Conservation (phyloP, 169 alveolate species). For the Plasmodium yoelii region DNA sequence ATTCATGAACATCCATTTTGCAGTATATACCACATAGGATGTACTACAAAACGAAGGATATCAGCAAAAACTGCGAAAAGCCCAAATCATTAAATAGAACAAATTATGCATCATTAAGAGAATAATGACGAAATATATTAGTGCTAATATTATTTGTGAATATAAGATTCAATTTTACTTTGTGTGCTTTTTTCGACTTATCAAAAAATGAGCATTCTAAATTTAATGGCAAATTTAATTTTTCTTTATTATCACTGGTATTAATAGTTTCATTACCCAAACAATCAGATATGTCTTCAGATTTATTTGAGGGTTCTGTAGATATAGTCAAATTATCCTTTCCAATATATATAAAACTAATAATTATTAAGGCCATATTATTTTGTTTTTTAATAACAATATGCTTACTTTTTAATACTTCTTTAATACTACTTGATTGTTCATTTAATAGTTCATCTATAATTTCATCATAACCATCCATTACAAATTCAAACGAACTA, state of each 20-base stretch:
- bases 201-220: conserved; percentile 70
- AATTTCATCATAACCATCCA: conserved; percentile 57
- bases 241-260: conserved; percentile 3
- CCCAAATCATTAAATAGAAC: too few relatives aligned
- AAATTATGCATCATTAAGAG: conserved; percentile 10
- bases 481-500: conserved; percentile 24
- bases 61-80: too few relatives aligned
- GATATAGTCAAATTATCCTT: not conserved
- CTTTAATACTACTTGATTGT: conserved; percentile 25
- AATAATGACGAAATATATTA: conserved; percentile 28
- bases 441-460: conserved; percentile 38
- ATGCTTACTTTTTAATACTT: conserved; percentile 22
- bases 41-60: too few relatives aligned
- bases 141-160: conserved; percentile 52
- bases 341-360: conserved; percentile 26
- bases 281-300: not conserved
- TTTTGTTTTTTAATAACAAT: conserved; percentile 39
- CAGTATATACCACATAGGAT: too few relatives aligned
- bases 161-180: conserved; percentile 35
- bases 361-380: conserved; percentile 69
- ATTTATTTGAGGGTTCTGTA: not conserved
- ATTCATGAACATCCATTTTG: too few relatives aligned
- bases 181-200: conserved; percentile 50
- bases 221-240: conserved; percentile 59
- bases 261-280: not conserved